These are phyloP conservation scores for Geotrichum reessii DNA, from an alignment of 1,139 yeast genomes.

Conservation along the genomic window DNA sequence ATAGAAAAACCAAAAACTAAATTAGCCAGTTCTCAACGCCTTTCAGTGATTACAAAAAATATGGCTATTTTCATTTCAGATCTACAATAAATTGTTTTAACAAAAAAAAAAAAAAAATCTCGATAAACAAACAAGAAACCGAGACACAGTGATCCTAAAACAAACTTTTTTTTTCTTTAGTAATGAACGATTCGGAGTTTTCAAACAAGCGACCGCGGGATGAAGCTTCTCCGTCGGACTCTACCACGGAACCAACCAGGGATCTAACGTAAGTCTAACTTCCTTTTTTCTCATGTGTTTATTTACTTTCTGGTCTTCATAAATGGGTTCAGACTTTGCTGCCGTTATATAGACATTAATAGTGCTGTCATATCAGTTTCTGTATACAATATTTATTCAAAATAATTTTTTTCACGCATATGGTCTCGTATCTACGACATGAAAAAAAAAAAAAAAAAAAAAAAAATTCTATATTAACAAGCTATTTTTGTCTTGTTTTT, in stretches of 20 bases:
- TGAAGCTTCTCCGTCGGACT: conserved; percentile 9
- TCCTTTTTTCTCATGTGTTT: background rate
- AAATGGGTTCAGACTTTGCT: background rate
- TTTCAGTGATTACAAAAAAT: background rate
- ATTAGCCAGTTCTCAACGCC: background rate
- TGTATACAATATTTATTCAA: background rate
- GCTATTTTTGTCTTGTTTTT: background rate
- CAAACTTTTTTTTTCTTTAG: too few relatives aligned
- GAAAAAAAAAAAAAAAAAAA: background rate
- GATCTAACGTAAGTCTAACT: background rate
- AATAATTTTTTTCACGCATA: background rate
- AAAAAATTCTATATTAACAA: background rate
- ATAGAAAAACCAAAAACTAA: background rate
- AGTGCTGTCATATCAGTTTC: background rate
- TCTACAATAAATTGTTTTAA: too few relatives aligned
- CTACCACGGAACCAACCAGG: background rate
- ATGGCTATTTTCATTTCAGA: too few relatives aligned
- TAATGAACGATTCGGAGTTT: background rate
- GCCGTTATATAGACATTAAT: background rate
- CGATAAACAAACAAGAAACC: too few relatives aligned
- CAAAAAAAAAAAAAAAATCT: too few relatives aligned
- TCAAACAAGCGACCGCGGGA: conserved; percentile 16
- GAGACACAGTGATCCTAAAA: background rate
- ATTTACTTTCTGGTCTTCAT: background rate
- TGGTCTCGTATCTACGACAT: too few relatives aligned